Conservation (phyloP, 2,329 filamentous ascomycete genomes). For the Sclerotinia spermophila region DNA sequence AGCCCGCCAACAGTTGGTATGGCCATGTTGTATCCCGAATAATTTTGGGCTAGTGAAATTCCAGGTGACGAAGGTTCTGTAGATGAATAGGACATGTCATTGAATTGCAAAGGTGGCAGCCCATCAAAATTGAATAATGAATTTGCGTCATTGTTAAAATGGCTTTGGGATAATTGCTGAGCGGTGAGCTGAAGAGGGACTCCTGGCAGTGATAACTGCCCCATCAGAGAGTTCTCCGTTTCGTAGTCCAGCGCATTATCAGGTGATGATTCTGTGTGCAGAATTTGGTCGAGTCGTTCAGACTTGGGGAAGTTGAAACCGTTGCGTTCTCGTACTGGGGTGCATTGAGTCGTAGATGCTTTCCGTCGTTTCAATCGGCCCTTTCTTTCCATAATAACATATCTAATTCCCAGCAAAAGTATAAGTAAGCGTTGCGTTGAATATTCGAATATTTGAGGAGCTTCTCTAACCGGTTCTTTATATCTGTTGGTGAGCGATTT, state of each 20-base stretch:
- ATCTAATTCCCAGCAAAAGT: constrained; percentile 2
- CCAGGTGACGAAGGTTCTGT: constrained; percentile 9
- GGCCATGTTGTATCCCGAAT: constrained; percentile 5
- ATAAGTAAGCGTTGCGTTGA: constrained; percentile 3
- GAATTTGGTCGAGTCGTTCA: constrained; percentile 2
- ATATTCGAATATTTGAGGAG: neutral
- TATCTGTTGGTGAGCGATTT: constrained; percentile 13
- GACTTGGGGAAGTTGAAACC: neutral
- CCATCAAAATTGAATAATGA: constrained; percentile 11
- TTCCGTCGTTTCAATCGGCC: constrained; percentile 11
- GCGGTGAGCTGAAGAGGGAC: neutral
- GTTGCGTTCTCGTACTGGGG: constrained; percentile 6
- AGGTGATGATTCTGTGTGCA: constrained; percentile 9
- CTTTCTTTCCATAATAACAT: constrained; percentile 14
- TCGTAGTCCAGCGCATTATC: constrained; percentile 2
- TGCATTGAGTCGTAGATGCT: neutral
- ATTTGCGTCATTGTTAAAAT: neutral
- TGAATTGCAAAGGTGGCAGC: constrained; percentile 8
- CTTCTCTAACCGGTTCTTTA: constrained; percentile 12
- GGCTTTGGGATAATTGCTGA: constrained; percentile 4
- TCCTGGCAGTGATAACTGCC: constrained; percentile 1
- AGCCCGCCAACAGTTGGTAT: neutral
- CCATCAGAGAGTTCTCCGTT: constrained; percentile 11
- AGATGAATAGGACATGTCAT: constrained; percentile 13
- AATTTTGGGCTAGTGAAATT: constrained; percentile 8